phyloP scores from a whole-genome alignment of 2,329 filamentous ascomycete species.

The Thelonectria olida region DNA sequence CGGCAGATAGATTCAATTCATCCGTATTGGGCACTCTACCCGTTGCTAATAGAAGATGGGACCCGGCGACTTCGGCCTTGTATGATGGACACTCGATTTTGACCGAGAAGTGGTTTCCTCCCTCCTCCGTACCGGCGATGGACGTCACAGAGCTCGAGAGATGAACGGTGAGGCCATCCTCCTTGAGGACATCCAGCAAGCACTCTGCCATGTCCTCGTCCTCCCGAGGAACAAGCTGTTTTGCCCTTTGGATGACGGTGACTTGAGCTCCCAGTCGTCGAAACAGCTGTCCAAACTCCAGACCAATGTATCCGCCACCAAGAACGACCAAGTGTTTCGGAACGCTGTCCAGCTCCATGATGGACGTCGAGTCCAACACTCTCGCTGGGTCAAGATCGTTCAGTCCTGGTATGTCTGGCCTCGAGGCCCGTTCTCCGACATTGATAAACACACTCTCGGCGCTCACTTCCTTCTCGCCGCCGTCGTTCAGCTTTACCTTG shows the following conservation, averaged over 20 bases:
- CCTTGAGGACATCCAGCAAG: slow-evolving; percentile 52
- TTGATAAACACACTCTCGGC: slow-evolving; percentile 57
- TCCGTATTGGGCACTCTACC: slow-evolving; percentile 62
- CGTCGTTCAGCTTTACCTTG: slow-evolving; percentile 43
- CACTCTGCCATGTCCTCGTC: slow-evolving; percentile 57
- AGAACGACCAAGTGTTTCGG: slow-evolving; percentile 59
- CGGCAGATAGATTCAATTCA: slow-evolving; percentile 50
- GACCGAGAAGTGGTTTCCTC: slow-evolving; percentile 28
- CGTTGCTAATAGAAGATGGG: slow-evolving; percentile 60
- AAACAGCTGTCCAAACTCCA: slow-evolving; percentile 64
- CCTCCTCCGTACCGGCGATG: slow-evolving; percentile 26
- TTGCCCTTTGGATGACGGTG: slow-evolving; percentile 55
- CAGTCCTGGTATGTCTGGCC: slow-evolving; percentile 49
- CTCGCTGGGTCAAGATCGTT: slow-evolving; percentile 45
- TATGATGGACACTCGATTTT: slow-evolving; percentile 30
- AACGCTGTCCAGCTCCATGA: slow-evolving; percentile 56
- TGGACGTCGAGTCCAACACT: slow-evolving; percentile 57
- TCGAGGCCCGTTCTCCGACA: slow-evolving; percentile 53
- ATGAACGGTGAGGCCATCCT: slow-evolving; percentile 57
- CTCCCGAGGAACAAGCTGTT: slow-evolving; percentile 55
- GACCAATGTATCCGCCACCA: slow-evolving; percentile 62
- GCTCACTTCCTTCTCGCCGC: slow-evolving; percentile 45
- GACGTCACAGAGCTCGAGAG: slow-evolving; percentile 46
- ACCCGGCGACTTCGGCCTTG: slow-evolving; percentile 45
- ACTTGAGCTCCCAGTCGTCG: slow-evolving; percentile 58